These are phyloP conservation scores for Aspergillus aculeatinus DNA, from an alignment of 2,329 filamentous ascomycete genomes.

Conservation along the genomic window DNA sequence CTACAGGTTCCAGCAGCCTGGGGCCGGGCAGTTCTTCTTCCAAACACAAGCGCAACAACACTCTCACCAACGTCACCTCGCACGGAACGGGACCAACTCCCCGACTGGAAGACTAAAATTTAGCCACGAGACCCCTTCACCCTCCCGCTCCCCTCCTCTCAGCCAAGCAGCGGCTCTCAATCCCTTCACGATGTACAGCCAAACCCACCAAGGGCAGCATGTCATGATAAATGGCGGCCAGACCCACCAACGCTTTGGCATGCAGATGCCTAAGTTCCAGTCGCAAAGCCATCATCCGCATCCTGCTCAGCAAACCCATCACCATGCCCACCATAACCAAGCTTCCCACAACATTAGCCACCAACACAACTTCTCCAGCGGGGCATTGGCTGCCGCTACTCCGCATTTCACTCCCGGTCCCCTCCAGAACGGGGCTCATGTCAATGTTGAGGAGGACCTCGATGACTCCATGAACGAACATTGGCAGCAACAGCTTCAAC, in stretches of 20 bases:
- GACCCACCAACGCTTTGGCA: constrained; percentile 49
- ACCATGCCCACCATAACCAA: constrained; percentile 46
- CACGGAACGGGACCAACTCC: constrained; percentile 48
- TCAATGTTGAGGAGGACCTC: constrained; percentile 55
- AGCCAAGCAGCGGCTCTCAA: constrained; percentile 45
- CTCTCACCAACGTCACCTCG: constrained; percentile 44
- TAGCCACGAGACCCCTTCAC: constrained; percentile 48
- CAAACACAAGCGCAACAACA: constrained; percentile 45
- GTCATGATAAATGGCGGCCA: constrained; percentile 52
- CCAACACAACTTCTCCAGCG: constrained; percentile 52
- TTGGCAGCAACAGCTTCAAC: constrained; percentile 83
- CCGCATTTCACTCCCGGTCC: constrained; percentile 61
- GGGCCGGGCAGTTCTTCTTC: constrained; percentile 52
- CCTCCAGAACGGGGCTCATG: constrained; percentile 60
- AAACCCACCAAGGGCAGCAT: constrained; percentile 50
- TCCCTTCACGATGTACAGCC: constrained; percentile 49
- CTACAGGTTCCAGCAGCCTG: constrained; percentile 56
- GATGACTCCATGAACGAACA: constrained; percentile 65
- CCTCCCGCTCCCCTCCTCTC: constrained; percentile 48
- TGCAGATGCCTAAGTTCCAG: constrained; percentile 50
- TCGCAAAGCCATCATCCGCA: constrained; percentile 48
- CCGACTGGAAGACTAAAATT: constrained; percentile 48
- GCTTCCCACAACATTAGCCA: constrained; percentile 46
- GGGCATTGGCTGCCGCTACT: constrained; percentile 46
- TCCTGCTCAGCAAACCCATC: constrained; percentile 44